Percentiles rank a stretch among this genome's conserved stretches.
Evolutionary conservation across 495 filamentous ascomycete species (phyloP).

Genomic region (Neurospora sp.): DNA sequence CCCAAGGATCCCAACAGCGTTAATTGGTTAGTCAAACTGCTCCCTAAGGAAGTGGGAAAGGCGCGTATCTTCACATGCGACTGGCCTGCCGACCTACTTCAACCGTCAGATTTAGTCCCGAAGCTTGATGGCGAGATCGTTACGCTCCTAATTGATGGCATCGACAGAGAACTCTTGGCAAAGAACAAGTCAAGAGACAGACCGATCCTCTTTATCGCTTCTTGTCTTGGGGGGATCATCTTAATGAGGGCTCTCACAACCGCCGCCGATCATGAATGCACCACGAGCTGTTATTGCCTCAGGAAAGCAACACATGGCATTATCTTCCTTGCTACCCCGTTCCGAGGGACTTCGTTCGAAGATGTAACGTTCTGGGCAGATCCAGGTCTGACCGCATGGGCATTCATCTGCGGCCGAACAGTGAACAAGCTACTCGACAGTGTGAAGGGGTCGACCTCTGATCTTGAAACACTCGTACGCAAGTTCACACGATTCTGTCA

Average conservation of each 20-base stretch:
- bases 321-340: constrained; percentile 27
- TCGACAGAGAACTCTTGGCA: constrained; percentile 1
- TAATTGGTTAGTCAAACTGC: too few species aligned
- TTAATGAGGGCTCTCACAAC: constrained; percentile 19
- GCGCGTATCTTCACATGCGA: too few species aligned
- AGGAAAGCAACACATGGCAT: constrained; percentile 14
- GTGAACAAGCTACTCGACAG: constrained; percentile 2
- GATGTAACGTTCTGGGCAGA: not conserved
- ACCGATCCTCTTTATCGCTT: constrained; percentile 29
- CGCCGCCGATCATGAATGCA: not conserved
- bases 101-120: too few species aligned
- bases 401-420: not conserved
- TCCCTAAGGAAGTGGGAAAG: too few species aligned
- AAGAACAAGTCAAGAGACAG: not conserved
- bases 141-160: constrained; percentile 11
- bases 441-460: not conserved
- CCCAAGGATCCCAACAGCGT: too few species aligned
- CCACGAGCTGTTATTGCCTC: constrained; percentile 2
- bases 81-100: too few species aligned
- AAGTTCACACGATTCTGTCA: constrained; percentile 3
- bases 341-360: constrained; percentile 21
- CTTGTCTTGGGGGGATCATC: constrained; percentile 27
- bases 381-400: constrained; percentile 6
- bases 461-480: constrained; percentile 1
- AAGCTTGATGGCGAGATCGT: not conserved